A percentile compares a stretch with the other conserved stretches of the same genome.
These are phyloP conservation scores for Hypoxylon sp. DNA, from an alignment of 2,329 filamentous ascomycete species.

Conservation along the genomic window DNA sequence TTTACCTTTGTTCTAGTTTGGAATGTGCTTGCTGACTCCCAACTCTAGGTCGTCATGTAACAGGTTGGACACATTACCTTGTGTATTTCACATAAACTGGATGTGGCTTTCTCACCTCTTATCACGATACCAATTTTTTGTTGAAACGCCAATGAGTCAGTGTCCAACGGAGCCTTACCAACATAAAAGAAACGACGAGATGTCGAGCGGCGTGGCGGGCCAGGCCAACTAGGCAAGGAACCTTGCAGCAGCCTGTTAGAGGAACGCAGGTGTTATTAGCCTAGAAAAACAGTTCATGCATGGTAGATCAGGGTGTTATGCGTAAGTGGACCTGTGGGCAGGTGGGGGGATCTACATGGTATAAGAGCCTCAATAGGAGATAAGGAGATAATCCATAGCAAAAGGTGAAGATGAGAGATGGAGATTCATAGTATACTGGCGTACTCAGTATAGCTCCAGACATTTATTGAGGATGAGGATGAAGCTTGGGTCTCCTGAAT, in stretches of 20 bases:
- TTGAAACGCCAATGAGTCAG: constrained; percentile 25
- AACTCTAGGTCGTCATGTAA: constrained; percentile 42
- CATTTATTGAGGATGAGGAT: background rate
- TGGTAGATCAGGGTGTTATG: constrained; percentile 31
- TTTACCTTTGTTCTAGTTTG: background rate
- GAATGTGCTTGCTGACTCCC: constrained; percentile 16
- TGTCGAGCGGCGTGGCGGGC: constrained; percentile 8
- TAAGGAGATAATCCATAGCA: constrained; percentile 5
- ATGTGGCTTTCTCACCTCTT: constrained; percentile 36
- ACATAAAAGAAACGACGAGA: background rate
- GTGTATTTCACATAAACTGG: constrained; percentile 16
- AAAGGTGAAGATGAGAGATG: background rate
- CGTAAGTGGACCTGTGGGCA: constrained; percentile 8
- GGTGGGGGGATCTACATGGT: background rate
- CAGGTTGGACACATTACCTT: background rate
- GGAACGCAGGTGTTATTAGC: constrained; percentile 2
- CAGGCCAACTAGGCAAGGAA: background rate
- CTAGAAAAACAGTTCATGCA: constrained; percentile 18
- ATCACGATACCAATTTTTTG: constrained; percentile 42
- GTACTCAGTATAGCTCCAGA: background rate
- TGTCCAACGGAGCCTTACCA: constrained; percentile 16
- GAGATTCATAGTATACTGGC: background rate
- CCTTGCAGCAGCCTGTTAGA: constrained; percentile 1
- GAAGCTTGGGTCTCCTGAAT: constrained; percentile 23
- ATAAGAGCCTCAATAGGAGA: constrained; percentile 5